These are phyloP conservation scores for Seiridium cupressi DNA, from an alignment of 2,329 filamentous ascomycete species.

Conservation along the genomic window DNA sequence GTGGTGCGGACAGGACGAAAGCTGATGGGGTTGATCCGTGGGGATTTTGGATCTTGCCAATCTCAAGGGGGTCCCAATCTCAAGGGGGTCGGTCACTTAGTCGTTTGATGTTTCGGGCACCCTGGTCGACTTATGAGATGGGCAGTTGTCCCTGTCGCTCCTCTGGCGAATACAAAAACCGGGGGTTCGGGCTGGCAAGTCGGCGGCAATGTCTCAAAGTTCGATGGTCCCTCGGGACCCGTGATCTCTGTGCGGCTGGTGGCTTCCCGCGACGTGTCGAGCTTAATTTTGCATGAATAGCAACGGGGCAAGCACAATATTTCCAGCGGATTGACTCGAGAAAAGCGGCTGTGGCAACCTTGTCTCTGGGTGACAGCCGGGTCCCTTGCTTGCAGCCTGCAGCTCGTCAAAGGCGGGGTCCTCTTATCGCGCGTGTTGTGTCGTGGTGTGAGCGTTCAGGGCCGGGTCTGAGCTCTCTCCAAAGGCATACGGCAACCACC, in stretches of 20 bases:
- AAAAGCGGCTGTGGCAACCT: background rate
- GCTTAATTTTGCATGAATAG: background rate
- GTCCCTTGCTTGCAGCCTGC: background rate
- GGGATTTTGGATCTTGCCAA: background rate
- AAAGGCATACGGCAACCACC: background rate
- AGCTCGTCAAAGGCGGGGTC: background rate
- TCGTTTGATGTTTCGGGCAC: conserved; percentile 8
- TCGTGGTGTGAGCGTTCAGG: background rate
- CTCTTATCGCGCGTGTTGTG: background rate
- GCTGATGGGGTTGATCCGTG: conserved; percentile 1
- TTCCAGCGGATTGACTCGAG: background rate
- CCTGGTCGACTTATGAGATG: background rate
- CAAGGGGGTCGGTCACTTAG: background rate
- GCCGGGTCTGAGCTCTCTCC: background rate
- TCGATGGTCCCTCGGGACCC: background rate
- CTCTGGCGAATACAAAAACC: background rate
- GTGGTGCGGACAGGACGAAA: background rate
- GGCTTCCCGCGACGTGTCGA: background rate
- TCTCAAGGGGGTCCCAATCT: conserved; percentile 2
- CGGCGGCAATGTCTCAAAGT: background rate
- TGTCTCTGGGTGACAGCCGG: background rate
- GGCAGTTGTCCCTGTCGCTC: background rate
- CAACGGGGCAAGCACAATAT: background rate
- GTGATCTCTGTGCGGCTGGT: background rate
- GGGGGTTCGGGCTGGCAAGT: background rate